phyloP scores from a whole-genome alignment of 2,329 filamentous ascomycete genomes.

The Sarocladium brachiariae region DNA sequence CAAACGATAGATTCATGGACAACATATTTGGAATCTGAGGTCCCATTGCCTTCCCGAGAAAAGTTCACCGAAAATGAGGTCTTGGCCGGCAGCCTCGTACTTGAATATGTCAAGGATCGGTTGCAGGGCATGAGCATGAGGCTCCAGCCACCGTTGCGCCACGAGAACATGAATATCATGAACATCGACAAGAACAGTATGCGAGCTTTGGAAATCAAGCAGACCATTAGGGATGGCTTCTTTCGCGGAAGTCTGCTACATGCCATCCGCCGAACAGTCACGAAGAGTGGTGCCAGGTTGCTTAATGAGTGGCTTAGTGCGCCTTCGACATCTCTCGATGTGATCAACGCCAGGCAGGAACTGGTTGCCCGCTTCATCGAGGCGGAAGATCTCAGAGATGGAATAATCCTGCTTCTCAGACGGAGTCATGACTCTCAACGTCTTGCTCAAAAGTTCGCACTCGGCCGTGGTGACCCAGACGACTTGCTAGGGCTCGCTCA shows the following conservation, averaged over 20 bases:
- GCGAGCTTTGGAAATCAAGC: slow-evolving; percentile 79
- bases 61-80: slow-evolving; percentile 65
- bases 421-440: slow-evolving; percentile 81
- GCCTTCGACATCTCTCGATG: slow-evolving; percentile 77
- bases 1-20: slow-evolving; percentile 59
- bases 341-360: slow-evolving; percentile 74
- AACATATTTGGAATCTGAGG: slow-evolving; percentile 67
- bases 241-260: slow-evolving; percentile 83
- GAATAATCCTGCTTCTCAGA: slow-evolving; percentile 60
- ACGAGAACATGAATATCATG: slow-evolving; percentile 73
- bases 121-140: slow-evolving; percentile 73
- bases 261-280: slow-evolving; percentile 82
- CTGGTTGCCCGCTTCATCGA: slow-evolving; percentile 70
- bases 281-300: slow-evolving; percentile 81
- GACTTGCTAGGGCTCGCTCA: slow-evolving; percentile 78
- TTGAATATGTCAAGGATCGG: slow-evolving; percentile 76
- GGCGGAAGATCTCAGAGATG: slow-evolving; percentile 61
- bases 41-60: slow-evolving; percentile 44
- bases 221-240: slow-evolving; percentile 72
- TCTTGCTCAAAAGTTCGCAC: slow-evolving; percentile 86
- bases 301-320: slow-evolving; percentile 81
- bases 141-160: slow-evolving; percentile 73
- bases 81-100: slow-evolving; percentile 68
- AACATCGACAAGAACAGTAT: slow-evolving; percentile 87
- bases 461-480: slow-evolving; percentile 86